Conservation (phyloP, 768 basidiomycete genomes). For the Boletus subparvulus region DNA sequence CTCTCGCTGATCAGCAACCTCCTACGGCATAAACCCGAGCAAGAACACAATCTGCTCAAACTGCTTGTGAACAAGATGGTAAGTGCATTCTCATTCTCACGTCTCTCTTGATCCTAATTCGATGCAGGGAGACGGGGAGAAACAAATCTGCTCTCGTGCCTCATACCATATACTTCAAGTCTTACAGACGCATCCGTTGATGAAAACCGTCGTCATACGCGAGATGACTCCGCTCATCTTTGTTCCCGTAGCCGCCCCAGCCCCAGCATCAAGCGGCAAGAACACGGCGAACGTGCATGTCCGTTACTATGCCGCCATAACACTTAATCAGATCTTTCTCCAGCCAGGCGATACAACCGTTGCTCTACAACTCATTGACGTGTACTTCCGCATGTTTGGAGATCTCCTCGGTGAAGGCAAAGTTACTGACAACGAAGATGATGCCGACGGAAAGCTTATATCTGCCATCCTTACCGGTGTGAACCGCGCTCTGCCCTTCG, state of each 20-base stretch:
- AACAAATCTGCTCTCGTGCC: constrained; percentile 82
- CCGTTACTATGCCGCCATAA: constrained; percentile 89
- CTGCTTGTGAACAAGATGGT: constrained; percentile 94
- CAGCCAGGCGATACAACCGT: constrained; percentile 65
- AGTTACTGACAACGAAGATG: constrained; percentile 43
- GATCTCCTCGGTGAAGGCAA: constrained; percentile 73
- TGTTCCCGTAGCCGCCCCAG: constrained; percentile 28
- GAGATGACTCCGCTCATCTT: constrained; percentile 77
- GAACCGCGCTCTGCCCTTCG: constrained; percentile 93
- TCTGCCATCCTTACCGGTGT: constrained; percentile 92
- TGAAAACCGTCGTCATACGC: constrained; percentile 87
- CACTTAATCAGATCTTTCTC: constrained; percentile 91
- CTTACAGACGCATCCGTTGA: constrained; percentile 86
- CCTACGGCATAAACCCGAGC: constrained; percentile 88
- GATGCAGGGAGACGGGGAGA: constrained; percentile 81
- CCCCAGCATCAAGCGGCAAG: constrained; percentile 24
- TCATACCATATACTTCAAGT: constrained; percentile 89
- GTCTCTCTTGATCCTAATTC: neutral
- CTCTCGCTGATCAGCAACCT: constrained; percentile 76
- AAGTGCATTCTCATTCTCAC: constrained; percentile 22
- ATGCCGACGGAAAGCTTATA: constrained; percentile 76
- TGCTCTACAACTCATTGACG: constrained; percentile 74
- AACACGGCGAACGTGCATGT: constrained; percentile 61
- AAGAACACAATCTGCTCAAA: constrained; percentile 93
- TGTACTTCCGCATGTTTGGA: constrained; percentile 94